Conservation (phyloP, 2,329 filamentous ascomycete genomes). For the Diaporthe ampelina region DNA sequence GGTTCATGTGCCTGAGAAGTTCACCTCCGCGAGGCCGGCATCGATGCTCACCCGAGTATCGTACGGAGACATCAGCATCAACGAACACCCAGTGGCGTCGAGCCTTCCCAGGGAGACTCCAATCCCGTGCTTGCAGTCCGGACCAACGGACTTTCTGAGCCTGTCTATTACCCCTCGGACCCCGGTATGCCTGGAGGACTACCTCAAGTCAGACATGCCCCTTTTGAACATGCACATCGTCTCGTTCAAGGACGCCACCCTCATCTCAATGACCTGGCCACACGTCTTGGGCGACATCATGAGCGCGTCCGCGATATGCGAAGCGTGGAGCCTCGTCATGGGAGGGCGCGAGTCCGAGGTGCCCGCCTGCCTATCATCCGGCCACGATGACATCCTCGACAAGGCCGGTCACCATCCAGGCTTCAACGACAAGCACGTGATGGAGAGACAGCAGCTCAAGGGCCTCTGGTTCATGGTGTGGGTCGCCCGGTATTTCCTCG, state of each 20-base stretch:
- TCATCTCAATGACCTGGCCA: constrained; percentile 55
- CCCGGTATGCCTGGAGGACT: constrained; percentile 52
- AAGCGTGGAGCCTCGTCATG: constrained; percentile 54
- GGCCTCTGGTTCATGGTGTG: constrained; percentile 2
- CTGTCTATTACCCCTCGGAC: constrained; percentile 43
- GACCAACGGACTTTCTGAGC: constrained; percentile 44
- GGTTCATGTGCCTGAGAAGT: constrained; percentile 56
- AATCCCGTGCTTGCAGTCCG: constrained; percentile 46
- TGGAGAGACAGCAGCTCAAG: neutral
- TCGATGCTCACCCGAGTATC: constrained; percentile 51
- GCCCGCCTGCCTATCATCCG: constrained; percentile 3
- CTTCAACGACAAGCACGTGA: constrained; percentile 4
- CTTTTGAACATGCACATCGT: constrained; percentile 58
- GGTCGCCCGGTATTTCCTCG: neutral
- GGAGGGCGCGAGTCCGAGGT: constrained; percentile 17
- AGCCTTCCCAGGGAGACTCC: constrained; percentile 47
- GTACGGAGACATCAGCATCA: constrained; percentile 47
- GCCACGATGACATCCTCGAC: neutral
- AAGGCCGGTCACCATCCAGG: neutral
- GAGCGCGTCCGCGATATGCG: constrained; percentile 53
- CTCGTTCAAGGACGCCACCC: constrained; percentile 57
- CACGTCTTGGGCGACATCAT: constrained; percentile 59
- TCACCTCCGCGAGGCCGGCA: constrained; percentile 51
- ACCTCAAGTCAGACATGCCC: constrained; percentile 54
- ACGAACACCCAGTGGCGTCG: constrained; percentile 53